Evolutionary conservation across 345 rosid genomes (phyloP).

Genomic region (Lepidium aucheri): DNA sequence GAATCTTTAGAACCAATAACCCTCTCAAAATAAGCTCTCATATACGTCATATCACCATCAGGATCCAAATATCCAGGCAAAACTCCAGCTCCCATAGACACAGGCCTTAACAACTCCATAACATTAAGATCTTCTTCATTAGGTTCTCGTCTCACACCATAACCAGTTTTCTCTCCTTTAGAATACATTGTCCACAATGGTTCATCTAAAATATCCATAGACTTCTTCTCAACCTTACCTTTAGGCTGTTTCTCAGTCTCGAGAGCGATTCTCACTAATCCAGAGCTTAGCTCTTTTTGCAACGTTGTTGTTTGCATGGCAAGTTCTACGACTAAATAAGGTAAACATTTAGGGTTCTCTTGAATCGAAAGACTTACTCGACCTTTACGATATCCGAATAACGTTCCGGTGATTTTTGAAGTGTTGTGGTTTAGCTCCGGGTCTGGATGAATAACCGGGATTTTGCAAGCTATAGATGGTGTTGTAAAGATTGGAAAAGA

Average conservation of each 20-base stretch:
- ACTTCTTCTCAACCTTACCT: conserved; percentile 1
- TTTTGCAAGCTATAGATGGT: conserved; percentile 35
- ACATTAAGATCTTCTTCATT: conserved; percentile 37
- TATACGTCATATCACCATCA: conserved; percentile 43
- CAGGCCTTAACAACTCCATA: conserved; percentile 40
- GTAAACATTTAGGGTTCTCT: conserved; percentile 33
- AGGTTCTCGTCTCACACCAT: conserved; percentile 41
- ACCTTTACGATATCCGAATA: conserved; percentile 42
- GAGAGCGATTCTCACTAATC: conserved; percentile 41
- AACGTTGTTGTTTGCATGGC: conserved; percentile 34
- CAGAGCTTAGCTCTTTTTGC: conserved; percentile 34
- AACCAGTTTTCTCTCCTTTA: conserved; percentile 40
- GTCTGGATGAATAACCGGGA: conserved; percentile 33
- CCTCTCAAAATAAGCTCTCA: conserved; percentile 53
- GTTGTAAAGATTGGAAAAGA: conserved; percentile 67
- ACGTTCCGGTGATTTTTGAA: conserved; percentile 34
- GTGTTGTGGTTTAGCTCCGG: conserved; percentile 23
- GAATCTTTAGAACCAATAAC: conserved; percentile 57
- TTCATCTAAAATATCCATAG: conserved; percentile 21
- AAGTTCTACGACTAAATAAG: conserved; percentile 36
- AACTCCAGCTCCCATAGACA: conserved; percentile 54
- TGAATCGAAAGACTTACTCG: conserved; percentile 37
- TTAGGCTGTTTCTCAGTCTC: conserved; percentile 36
- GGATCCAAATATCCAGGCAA: conserved; percentile 33
- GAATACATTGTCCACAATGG: conserved; percentile 32